phyloP scores from a whole-genome alignment of 495 filamentous ascomycete genomes.

The Hypoxylon cercidicola region DNA sequence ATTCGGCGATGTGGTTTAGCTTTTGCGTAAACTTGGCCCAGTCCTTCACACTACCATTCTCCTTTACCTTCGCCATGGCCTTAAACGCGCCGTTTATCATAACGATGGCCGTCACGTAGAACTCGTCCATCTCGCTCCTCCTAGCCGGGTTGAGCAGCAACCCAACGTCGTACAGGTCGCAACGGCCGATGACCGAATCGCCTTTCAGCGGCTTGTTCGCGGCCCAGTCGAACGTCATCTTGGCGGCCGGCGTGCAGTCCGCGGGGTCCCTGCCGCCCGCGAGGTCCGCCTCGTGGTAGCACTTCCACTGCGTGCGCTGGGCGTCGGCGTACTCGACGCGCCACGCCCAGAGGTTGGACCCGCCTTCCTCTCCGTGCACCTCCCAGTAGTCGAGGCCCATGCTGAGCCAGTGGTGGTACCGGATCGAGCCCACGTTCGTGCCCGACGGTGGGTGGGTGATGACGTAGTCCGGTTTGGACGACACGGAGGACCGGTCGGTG shows the following conservation, averaged over 20 bases:
- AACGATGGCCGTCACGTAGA: constrained; percentile 1
- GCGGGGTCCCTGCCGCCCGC: background rate
- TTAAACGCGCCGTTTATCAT: background rate
- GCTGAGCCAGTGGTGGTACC: constrained; percentile 8
- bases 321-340: constrained; percentile 2
- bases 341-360: background rate
- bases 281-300: constrained; percentile 6
- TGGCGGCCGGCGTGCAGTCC: background rate
- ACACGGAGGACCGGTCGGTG: constrained; percentile 6
- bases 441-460: background rate
- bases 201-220: background rate
- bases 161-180: background rate
- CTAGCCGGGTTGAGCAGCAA: background rate
- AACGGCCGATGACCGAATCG: background rate
- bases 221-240: constrained; percentile 7
- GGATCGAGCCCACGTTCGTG: constrained; percentile 3
- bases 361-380: background rate
- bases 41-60: constrained; percentile 2
- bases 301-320: background rate
- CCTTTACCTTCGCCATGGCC: background rate
- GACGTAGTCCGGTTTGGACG: constrained; percentile 9
- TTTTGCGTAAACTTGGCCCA: no score
- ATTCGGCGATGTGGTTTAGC: background rate
- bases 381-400: constrained; percentile 14
- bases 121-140: constrained; percentile 5